Base-by-base conservation (phyloP, 768 basidiomycete species). In the Crepidotus variabilis region DNA sequence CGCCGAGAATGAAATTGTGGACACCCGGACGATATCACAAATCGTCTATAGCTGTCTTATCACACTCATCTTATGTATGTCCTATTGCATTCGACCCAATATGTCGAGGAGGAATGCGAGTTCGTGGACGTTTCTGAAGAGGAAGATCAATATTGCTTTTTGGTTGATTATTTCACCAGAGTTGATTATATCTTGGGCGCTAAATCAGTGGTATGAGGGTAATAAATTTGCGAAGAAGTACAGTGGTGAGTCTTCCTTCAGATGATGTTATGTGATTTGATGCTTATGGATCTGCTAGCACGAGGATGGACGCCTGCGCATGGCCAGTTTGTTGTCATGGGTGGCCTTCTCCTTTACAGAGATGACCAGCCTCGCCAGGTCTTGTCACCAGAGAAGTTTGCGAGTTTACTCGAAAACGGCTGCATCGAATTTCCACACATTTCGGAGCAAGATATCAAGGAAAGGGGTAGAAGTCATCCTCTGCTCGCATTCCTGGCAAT, bases 251-350 rank as follows among this genome's bases (percentile, higher is more conserved):
- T 43, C 6, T 14, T 23, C 4, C 24, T 8, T 23, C 35, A 34
- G 1, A 22, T 50, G 5, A 3, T 10, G 13, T 18, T 18, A n/a
- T 18, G 2, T 6, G 20, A 8, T 24, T 48, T 55, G 48, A 20
- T 55, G 8, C 35, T 23, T 14, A 13, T 39, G 35, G 24, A n/a
- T 8, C 21, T 21, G 49, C 2, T 46, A 56, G 55, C 49, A 14
- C 48, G 55, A 18, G 57, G 57, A 18, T 58, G 53, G 57, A 58
- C 43, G 14, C 8, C 49, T 16, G 49, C 54, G 8, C 57, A 58
- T 32, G 57, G 57, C 28, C 50, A 55, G 43, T 55, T 55, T 18
- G 21, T 59, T 3, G 49, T 46, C 23, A 59, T 59, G 58, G 58
- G 58, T 21, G 54, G 54, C n/a, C 54, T 52, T 50, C 6, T 59